Evolutionary conservation across 176 grass and related monocot genomes (phyloP), one percentile per base, ranked within the genome.

Genomic region (Oryza rufipogon): DNA sequence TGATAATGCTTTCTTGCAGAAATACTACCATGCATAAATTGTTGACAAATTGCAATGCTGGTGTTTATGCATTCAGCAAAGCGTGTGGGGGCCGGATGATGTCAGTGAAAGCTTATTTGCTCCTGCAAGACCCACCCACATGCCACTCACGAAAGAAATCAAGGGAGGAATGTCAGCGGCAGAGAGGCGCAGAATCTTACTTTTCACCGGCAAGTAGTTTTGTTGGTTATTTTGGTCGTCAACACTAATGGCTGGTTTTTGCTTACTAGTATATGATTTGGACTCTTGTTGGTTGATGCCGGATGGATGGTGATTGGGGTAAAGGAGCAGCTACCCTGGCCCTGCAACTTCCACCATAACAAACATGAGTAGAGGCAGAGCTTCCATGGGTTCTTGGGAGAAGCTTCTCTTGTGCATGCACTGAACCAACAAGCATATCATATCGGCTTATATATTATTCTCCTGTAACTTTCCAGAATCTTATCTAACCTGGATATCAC

Each of bases 1-100:
- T 34, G 32, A 58, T 70, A 13, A 71, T 81, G 47, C 30, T 51
- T 81, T 81, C 11, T 23, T 51, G 46, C 66, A 71, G 48, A 47
- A 81, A 70, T 25, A 45, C 2, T 46, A 23, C 20, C 25, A 44
- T 26, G 22, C 11, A 46, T 25, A 7, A 72, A 11, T 6, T 46
- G 9, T 25, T 72, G 11, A 46, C 41, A 72, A 46, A 72, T 25
- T 7, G 10, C n/a, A 15, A 46, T 12, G 12, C 14, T 72, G 41
- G 41, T 46, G 41, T 41, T 46, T 25, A 25, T 46, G 5, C 22
- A 45, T 12, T 25, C 70, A 22, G 70, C 70, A 46, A 25, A 46
- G n/a, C 45, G 4, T 46, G 30, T 32, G 30, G 1, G 28, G 28
- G 30, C 30, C 30, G 30, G 30, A 2, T 32, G 30, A 32, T 32